Conservation (phyloP, 495 filamentous ascomycete species). For the Alectoria sarmentosa region DNA sequence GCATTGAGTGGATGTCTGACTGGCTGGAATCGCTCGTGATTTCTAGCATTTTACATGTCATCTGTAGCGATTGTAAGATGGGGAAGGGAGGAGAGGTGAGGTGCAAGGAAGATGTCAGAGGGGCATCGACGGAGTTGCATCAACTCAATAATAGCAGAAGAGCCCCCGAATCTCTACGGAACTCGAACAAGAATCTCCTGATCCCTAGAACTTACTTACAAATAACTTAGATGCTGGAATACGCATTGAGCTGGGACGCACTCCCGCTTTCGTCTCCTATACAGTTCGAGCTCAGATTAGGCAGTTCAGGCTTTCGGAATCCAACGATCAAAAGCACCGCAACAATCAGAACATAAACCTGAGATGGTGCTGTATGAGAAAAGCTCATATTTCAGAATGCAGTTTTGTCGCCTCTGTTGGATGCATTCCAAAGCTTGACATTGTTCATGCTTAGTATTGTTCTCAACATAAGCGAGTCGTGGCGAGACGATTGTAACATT, state of each 20-base stretch:
- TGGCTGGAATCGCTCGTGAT: no score
- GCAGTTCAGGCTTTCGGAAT: neutral
- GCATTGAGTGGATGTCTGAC: no score
- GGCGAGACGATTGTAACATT: neutral
- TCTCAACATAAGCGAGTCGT: neutral
- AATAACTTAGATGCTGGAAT: neutral
- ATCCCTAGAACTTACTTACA: no score
- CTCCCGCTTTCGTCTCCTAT: neutral
- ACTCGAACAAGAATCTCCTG: no score
- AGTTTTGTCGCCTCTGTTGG: neutral
- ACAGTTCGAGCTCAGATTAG: neutral
- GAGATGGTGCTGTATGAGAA: neutral
- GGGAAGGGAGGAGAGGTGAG: neutral
- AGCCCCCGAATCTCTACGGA: neutral
- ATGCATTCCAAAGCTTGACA: neutral
- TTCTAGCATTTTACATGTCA: no score
- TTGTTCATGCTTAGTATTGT: constrained; percentile 11
- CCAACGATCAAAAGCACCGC: neutral
- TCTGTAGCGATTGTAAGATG: neutral
- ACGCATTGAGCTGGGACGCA: neutral
- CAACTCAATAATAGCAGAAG: neutral
- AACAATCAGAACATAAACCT: neutral
- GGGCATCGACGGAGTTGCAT: neutral
- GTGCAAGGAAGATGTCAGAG: neutral
- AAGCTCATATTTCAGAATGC: neutral